Conservation (phyloP, 371 early-diverging fungal genomes). For the Mortierella sp. region DNA sequence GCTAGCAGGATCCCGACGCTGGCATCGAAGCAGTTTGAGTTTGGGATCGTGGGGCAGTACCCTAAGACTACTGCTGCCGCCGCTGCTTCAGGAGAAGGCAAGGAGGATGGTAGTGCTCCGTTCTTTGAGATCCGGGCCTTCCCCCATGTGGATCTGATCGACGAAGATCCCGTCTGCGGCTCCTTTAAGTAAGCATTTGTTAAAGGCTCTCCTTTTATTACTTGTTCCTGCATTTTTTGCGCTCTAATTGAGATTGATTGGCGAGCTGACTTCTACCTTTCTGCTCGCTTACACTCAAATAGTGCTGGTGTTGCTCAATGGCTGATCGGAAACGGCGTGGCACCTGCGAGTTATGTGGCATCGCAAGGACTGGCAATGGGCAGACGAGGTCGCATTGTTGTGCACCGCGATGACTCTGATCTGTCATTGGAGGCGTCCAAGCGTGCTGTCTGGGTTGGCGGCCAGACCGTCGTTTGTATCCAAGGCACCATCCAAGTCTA, state of each 20-base stretch:
- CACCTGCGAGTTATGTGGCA: conserved; percentile 31
- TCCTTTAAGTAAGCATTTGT: conserved; percentile 32
- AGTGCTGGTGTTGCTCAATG: conserved; percentile 47
- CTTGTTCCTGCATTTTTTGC: neutral
- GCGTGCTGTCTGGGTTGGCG: conserved; percentile 36
- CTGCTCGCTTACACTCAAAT: neutral
- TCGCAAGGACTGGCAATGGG: conserved; percentile 41
- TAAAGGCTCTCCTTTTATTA: neutral
- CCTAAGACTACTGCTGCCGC: conserved; percentile 9
- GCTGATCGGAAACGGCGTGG: conserved; percentile 30
- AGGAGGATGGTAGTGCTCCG: conserved; percentile 9
- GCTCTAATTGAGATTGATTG: neutral
- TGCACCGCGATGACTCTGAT: conserved; percentile 33
- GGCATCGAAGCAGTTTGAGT: conserved; percentile 21
- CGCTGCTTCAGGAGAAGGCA: neutral
- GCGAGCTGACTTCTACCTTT: neutral
- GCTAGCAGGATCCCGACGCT: conserved; percentile 26
- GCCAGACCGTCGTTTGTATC: conserved; percentile 30
- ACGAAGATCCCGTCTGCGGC: conserved; percentile 43
- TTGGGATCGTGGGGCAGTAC: conserved; percentile 30
- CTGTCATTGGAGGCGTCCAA: conserved; percentile 9
- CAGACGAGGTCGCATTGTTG: conserved; percentile 22
- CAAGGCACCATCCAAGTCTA: conserved; percentile 26
- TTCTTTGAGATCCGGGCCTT: conserved; percentile 39
- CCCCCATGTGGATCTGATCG: conserved; percentile 18